phyloP scores from a whole-genome alignment of 306 rosid genomes.

The Vicia faba region DNA sequence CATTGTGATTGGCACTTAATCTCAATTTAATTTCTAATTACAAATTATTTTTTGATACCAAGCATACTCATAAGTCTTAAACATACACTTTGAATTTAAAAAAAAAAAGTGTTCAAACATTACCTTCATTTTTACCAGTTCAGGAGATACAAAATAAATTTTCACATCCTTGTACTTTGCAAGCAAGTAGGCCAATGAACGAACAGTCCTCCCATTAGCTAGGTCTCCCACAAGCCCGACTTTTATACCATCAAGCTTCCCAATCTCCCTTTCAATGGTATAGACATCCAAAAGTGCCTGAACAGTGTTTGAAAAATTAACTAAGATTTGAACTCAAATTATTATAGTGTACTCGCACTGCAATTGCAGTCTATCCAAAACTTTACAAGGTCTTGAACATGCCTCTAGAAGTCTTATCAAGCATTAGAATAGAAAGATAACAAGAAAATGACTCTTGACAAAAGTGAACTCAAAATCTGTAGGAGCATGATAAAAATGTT shows the following conservation, averaged over 20 bases:
- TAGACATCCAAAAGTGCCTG: constrained; percentile 90
- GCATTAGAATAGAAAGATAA: constrained; percentile 28
- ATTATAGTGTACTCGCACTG: not conserved
- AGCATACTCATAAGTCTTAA: constrained; percentile 7
- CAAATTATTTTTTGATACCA: not conserved
- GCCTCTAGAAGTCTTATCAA: constrained; percentile 1
- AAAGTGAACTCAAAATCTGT: constrained; percentile 2
- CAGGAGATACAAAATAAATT: constrained; percentile 77
- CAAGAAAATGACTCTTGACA: not conserved
- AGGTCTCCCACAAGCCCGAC: constrained; percentile 92
- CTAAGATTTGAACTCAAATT: constrained; percentile 16
- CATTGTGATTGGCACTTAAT: constrained; percentile 9
- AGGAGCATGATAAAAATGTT: constrained; percentile 14
- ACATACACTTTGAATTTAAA: constrained; percentile 2
- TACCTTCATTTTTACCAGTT: constrained; percentile 89
- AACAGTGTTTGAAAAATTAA: constrained; percentile 30
- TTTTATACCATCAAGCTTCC: constrained; percentile 72
- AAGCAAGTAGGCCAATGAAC: constrained; percentile 85
- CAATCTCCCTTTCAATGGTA: constrained; percentile 77
- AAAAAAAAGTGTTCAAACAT: constrained; percentile 20
- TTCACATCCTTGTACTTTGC: constrained; percentile 74
- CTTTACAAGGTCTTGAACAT: constrained; percentile 20
- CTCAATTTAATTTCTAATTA: constrained; percentile 21
- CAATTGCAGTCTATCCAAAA: constrained; percentile 17
- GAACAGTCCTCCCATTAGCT: constrained; percentile 89